Base-by-base conservation (phyloP, 139 green algal species). In the Picochlorum sp. region DNA sequence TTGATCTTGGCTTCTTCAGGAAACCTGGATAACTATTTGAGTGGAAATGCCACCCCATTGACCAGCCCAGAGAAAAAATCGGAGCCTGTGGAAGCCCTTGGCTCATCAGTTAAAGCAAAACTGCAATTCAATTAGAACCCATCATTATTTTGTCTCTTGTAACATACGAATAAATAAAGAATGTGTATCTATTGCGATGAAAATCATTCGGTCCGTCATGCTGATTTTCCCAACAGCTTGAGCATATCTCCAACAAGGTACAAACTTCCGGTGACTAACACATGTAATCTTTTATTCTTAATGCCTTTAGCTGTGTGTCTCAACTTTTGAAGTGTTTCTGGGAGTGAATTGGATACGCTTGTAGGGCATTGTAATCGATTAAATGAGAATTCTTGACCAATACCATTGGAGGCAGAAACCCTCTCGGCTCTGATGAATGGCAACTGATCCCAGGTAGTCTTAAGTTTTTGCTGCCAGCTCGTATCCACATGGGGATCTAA, bases 171-270 rank as follows among this genome's bases (percentile, higher is more conserved):
- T n/a, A n/a, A n/a, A n/a, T n/a, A n/a, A n/a, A n/a, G n/a, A n/a
- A n/a, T n/a, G n/a, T n/a, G n/a, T n/a, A n/a, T n/a, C n/a, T n/a
- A n/a, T n/a, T n/a, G n/a, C n/a, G n/a, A n/a, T n/a, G n/a, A n/a
- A n/a, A n/a, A n/a, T n/a, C 20, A 47, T 47, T 26, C 14, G 20
- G 39, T n/a, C 18, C 20, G 22, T 47, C 10, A 47, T 16, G 39
- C 39, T 31, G 20, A 31, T 53, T 61, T 51, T 22, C 66, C 65
- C 43, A 95, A 67, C 26, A 81, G 45, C 25, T 74, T 65, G 14
- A 95, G 67, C 50, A 88, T 45, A 44, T 98, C 91, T 0, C 91
- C 91, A 7, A 98, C 90, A 16, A 98, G 52, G 57, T 98, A 96
- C 33, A 98, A 76, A 0, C 80, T 93, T 0, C 91, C 91, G 5